phyloP scores from a whole-genome alignment of 257 asterid genomes.

The Plantago major region DNA sequence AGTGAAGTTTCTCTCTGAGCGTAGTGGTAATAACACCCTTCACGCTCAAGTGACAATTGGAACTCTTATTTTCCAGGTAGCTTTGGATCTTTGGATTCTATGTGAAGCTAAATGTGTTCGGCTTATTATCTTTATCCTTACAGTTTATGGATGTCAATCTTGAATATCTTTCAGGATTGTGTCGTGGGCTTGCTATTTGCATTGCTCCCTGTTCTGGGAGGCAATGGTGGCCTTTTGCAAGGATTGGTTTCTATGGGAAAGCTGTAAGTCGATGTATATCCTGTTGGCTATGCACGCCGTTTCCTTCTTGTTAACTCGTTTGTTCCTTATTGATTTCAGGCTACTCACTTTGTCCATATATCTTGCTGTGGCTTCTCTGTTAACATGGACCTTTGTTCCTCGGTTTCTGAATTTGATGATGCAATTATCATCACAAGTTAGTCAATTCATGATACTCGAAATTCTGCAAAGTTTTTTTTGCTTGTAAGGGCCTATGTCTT shows the following conservation, averaged over 20 bases:
- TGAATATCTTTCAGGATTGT: conserved; percentile 66
- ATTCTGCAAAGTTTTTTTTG: background rate
- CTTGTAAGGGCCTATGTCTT: background rate
- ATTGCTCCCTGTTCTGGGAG: conserved; percentile 96
- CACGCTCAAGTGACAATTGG: conserved; percentile 99
- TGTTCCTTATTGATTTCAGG: conserved; percentile 33
- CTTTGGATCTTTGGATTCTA: conserved; percentile 5
- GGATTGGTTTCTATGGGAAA: conserved; percentile 93
- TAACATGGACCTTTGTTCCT: conserved; percentile 90
- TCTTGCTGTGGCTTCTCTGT: conserved; percentile 67
- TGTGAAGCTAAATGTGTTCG: background rate
- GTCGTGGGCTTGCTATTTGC: conserved; percentile 98
- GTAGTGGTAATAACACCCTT: conserved; percentile 71
- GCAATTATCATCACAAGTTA: conserved; percentile 95
- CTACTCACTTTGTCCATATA: conserved; percentile 76
- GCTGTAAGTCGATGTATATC: conserved; percentile 50
- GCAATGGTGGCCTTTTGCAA: conserved; percentile 86
- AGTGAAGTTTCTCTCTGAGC: conserved; percentile 77
- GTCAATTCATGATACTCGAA: background rate
- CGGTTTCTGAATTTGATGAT: conserved; percentile 97
- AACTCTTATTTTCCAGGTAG: conserved; percentile 91
- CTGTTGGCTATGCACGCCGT: background rate
- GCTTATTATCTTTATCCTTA: background rate
- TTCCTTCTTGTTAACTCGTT: background rate
- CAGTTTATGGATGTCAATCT: background rate